Base-by-base conservation (phyloP, 441 rosid species). In the Metrosideros polymorpha region DNA sequence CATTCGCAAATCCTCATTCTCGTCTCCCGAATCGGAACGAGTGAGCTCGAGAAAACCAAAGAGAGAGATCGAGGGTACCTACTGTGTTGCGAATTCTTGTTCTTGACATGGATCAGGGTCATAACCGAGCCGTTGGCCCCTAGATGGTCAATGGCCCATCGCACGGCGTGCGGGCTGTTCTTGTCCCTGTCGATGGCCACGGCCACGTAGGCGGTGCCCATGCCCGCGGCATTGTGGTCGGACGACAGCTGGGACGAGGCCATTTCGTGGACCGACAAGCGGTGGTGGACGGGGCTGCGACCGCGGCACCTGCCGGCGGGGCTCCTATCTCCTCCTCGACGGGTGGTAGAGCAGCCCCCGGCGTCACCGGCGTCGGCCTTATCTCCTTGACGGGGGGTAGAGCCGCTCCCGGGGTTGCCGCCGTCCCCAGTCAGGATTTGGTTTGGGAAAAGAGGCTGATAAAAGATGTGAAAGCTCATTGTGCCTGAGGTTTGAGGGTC, bases 91-190 rank as follows among this genome's bases (percentile, higher is more conserved):
- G 86, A 82, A 85, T 86, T 83, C 89, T 90, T 93, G 66, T 89
- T 92, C 85, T 87, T 90, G 86, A 97, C 98, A 82, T 97, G 98
- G 75, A 97, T 77, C 29, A 97, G 89, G 82, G 90, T 89, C 86
- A 96, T 86, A 43, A 85, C 86, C 6, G 92, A 87, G 75, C 90
- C 92, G 84, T 63, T 90, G 85, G 84, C 75, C 18, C 85, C 47
- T 43, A 94, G 97, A 90, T 92, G 92, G 55, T 97, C 98, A 12
- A 93, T 92, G 43, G 98, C 96, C 99, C 99, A 97, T n/a, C 97
- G 93, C 22, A 94, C 94, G 45, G 98, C 98, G 75, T 90, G 89
- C 13, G 90, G 94, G 93, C 97, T 97, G 92, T 93, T 95, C 92
- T 93, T 96, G 89, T 94, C 98, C 88, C 89, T 96, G 88, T 94